Percentiles rank a stretch among this genome's conserved stretches.
Conservation (phyloP, 2,329 filamentous ascomycete species). For the Fusarium scirpi region DNA sequence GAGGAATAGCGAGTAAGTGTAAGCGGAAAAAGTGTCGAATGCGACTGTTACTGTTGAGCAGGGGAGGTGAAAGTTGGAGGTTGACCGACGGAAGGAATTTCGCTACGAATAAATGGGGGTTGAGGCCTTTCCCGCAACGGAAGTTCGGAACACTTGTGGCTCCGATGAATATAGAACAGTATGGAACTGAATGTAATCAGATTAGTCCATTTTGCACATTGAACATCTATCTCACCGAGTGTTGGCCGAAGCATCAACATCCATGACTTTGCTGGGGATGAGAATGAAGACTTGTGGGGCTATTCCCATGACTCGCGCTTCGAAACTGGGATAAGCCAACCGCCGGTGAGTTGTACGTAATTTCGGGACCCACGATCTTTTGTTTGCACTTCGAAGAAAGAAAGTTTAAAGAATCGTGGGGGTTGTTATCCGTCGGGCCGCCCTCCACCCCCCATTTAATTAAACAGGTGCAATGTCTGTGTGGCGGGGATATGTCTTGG, state of each 20-base stretch:
- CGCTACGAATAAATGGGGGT: background rate
- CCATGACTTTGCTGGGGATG: background rate
- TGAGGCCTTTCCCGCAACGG: background rate
- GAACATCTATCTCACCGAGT: background rate
- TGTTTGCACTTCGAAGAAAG: background rate
- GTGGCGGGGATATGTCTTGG: too few species aligned
- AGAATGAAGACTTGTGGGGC: background rate
- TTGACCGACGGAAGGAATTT: background rate
- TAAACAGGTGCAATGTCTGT: too few species aligned
- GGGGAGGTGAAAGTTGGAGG: background rate
- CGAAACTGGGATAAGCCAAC: too few species aligned
- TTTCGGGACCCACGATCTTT: background rate
- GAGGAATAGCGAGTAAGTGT: background rate
- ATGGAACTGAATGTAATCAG: background rate
- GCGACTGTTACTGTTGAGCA: background rate
- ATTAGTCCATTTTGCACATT: background rate
- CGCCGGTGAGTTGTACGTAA: background rate
- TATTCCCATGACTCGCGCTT: too few species aligned
- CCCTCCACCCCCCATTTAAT: too few species aligned
- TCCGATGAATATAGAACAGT: background rate
- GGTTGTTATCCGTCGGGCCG: background rate
- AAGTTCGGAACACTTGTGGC: too few species aligned
- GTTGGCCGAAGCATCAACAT: background rate
- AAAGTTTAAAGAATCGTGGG: background rate
- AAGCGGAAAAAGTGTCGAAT: background rate